Percentiles rank a stretch among this genome's conserved stretches.
These are phyloP conservation scores for Hypoxylon sp. DNA, from an alignment of 2,329 filamentous ascomycete species.

Conservation along the genomic window DNA sequence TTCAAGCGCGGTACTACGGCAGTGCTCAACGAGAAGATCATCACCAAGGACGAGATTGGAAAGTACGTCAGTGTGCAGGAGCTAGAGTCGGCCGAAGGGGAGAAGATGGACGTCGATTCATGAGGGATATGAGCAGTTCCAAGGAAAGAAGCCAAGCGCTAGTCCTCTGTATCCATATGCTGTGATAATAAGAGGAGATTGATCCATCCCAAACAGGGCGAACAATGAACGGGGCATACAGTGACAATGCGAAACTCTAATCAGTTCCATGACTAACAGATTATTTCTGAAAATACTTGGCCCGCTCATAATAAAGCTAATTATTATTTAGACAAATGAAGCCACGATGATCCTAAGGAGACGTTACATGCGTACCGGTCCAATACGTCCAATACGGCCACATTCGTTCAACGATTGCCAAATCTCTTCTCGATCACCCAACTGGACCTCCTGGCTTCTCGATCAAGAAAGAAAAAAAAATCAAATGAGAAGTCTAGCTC, in stretches of 20 bases:
- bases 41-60: conserved; percentile 92
- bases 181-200: conserved; percentile 43
- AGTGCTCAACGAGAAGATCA: conserved; percentile 95
- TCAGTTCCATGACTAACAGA: conserved; percentile 1
- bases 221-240: conserved; percentile 5
- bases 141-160: conserved; percentile 2
- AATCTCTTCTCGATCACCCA: neutral
- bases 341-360: neutral
- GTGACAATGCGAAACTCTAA: conserved; percentile 4
- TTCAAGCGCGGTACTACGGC: conserved; percentile 95
- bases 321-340: neutral
- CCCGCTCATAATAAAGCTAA: neutral
- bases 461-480: neutral
- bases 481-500: neutral
- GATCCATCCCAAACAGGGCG: neutral
- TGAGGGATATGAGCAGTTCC: conserved; percentile 55
- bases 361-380: neutral
- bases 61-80: conserved; percentile 96
- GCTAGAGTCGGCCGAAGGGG: conserved; percentile 75
- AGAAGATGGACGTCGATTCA: conserved; percentile 78
- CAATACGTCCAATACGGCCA: neutral
- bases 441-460: neutral
- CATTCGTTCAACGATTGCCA: neutral
- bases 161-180: conserved; percentile 42
- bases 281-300: neutral